A percentile compares a stretch with the other conserved stretches of the same genome.
These are phyloP conservation scores for Venturia effusa DNA, from an alignment of 2,329 filamentous ascomycete species.

Conservation along the genomic window DNA sequence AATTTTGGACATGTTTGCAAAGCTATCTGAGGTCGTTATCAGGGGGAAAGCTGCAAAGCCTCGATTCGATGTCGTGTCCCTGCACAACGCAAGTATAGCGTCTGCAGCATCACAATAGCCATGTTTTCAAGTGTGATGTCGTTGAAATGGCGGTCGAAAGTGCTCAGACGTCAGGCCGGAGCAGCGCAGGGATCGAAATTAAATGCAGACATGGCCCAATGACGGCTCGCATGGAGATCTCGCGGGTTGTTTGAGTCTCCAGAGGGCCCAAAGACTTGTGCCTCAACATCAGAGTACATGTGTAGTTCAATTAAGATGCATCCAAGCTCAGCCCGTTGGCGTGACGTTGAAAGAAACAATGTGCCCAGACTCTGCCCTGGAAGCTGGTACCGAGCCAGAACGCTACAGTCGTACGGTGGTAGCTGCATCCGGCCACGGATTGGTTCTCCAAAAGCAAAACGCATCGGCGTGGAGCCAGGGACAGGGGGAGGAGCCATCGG, in stretches of 20 bases:
- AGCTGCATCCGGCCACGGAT: neutral
- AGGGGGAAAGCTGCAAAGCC: neutral
- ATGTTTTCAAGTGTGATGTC: neutral
- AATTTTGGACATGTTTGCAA: neutral
- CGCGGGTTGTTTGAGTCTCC: neutral
- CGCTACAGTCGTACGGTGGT: too few relatives aligned
- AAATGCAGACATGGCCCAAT: neutral
- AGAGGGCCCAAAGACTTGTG: neutral
- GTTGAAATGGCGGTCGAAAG: neutral
- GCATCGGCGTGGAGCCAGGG: neutral
- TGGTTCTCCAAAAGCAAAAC: neutral
- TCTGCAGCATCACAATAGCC: neutral
- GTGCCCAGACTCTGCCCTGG: neutral
- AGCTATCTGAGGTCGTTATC: neutral
- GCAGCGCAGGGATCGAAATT: neutral
- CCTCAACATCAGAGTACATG: neutral
- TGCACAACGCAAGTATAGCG: neutral
- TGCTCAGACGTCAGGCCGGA: neutral
- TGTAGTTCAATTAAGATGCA: neutral
- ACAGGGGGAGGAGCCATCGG: neutral
- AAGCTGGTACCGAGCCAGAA: neutral
- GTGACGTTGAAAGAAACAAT: neutral
- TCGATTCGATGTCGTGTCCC: neutral
- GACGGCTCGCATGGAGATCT: neutral
- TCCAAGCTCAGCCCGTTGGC: neutral